Conservation (phyloP, 164 flowering plant species). For the Protea cynaroides region DNA sequence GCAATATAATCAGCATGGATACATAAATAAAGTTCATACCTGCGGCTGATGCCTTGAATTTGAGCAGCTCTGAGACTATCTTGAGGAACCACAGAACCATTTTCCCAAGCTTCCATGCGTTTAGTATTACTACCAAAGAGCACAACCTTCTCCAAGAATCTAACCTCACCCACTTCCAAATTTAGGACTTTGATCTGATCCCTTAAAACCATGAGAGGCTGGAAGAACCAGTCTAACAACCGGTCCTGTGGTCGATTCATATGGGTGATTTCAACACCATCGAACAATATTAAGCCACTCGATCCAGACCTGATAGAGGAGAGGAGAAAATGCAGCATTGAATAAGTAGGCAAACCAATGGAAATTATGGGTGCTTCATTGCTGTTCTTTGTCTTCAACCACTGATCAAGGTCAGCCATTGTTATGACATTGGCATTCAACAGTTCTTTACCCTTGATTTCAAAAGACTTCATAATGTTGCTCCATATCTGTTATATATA, state of each 20-base stretch:
- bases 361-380: constrained; percentile 40
- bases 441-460: constrained; percentile 58
- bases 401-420: constrained; percentile 53
- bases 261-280: constrained; percentile 58
- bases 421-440: constrained; percentile 49
- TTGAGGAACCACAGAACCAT: constrained; percentile 45
- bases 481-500: constrained; percentile 60
- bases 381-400: constrained; percentile 45
- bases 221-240: constrained; percentile 82
- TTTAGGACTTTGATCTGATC: constrained; percentile 65
- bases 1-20: background rate
- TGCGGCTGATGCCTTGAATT: constrained; percentile 81
- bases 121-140: constrained; percentile 44
- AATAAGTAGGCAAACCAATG: constrained; percentile 62
- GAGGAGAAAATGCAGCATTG: constrained; percentile 47
- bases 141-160: constrained; percentile 55
- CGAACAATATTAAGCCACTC: constrained; percentile 50
- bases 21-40: constrained; percentile 34
- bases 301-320: constrained; percentile 64
- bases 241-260: constrained; percentile 76
- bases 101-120: constrained; percentile 64
- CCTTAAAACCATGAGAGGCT: constrained; percentile 69
- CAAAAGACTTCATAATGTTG: constrained; percentile 48
- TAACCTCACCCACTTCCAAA: constrained; percentile 49
- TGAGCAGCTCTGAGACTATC: constrained; percentile 80